Percentiles rank a stretch among this genome's conserved stretches.
Evolutionary conservation across 208 protist species (phyloP).

Genomic region (Trypanosoma conorhini): DNA sequence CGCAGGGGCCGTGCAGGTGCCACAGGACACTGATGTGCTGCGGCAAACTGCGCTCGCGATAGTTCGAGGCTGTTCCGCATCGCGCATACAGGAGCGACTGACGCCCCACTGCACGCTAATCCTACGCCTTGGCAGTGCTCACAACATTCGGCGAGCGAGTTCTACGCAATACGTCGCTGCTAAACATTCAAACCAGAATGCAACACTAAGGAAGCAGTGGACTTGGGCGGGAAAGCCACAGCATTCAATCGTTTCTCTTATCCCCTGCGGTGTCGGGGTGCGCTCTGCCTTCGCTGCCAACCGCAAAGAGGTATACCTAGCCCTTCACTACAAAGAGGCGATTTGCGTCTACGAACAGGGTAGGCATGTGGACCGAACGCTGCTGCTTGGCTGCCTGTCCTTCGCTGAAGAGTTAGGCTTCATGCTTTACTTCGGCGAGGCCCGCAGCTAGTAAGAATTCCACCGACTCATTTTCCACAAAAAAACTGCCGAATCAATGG

Average conservation of each 20-base stretch:
- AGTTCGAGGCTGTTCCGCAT: background rate
- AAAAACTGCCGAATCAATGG: too few species aligned
- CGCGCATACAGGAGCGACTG: background rate
- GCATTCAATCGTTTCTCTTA: background rate
- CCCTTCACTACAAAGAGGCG: conserved; percentile 41
- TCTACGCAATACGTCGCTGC: conserved; percentile 1
- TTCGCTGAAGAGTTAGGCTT: background rate
- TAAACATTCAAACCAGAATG: conserved; percentile 11
- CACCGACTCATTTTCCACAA: too few species aligned
- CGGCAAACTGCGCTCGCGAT: conserved; percentile 4
- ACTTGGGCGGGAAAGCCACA: conserved; percentile 6
- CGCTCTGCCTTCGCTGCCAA: conserved; percentile 27
- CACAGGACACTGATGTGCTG: background rate
- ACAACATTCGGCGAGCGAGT: background rate
- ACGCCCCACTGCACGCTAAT: conserved; percentile 5
- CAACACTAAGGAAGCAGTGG: background rate
- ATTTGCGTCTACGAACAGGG: conserved; percentile 42
- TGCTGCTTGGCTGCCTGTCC: conserved; percentile 24
- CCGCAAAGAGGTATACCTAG: conserved; percentile 24
- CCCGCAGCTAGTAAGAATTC: too few species aligned
- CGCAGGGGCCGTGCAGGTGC: background rate
- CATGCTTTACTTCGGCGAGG: too few species aligned
- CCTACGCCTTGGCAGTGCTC: background rate
- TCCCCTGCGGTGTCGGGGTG: background rate
- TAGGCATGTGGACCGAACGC: conserved; percentile 40